These are phyloP conservation scores for Medicago ruthenica DNA, from an alignment of 306 rosid species.

Conservation along the genomic window DNA sequence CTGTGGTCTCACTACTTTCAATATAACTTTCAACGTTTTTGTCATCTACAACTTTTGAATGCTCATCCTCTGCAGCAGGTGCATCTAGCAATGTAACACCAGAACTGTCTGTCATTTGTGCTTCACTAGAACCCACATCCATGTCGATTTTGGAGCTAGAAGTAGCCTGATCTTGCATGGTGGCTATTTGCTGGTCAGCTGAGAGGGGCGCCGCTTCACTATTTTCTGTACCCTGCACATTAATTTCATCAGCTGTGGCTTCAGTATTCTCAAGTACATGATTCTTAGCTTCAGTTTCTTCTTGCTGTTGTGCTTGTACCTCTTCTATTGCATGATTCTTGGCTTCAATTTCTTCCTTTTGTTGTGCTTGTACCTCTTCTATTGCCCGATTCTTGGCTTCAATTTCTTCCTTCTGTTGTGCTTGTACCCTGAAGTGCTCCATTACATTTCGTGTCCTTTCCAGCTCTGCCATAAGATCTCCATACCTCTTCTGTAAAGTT, in stretches of 20 bases:
- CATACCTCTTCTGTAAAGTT: constrained; percentile 72
- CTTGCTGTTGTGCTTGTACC: constrained; percentile 52
- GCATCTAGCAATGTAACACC: constrained; percentile 43
- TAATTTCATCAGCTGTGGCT: constrained; percentile 45
- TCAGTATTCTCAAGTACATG: constrained; percentile 49
- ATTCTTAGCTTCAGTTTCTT: constrained; percentile 57
- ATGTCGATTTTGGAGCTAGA: constrained; percentile 32
- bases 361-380: constrained; percentile 47
- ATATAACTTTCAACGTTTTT: constrained; percentile 10
- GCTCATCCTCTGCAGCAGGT: constrained; percentile 43
- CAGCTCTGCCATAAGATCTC: constrained; percentile 62
- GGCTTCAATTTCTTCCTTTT: constrained; percentile 61
- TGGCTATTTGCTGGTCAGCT: constrained; percentile 45
- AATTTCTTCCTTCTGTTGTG: constrained; percentile 60
- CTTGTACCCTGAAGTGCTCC: constrained; percentile 54
- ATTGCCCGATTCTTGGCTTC: constrained; percentile 51
- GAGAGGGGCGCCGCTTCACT: constrained; percentile 31
- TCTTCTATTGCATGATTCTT: constrained; percentile 44
- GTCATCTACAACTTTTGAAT: constrained; percentile 24
- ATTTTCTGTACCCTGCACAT: constrained; percentile 43
- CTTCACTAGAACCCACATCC: constrained; percentile 48
- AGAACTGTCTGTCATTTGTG: constrained; percentile 3
- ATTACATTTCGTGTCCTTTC: constrained; percentile 61
- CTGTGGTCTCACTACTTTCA: constrained; percentile 22
- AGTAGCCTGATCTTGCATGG: constrained; percentile 32